phyloP scores from a whole-genome alignment of 2,329 filamentous ascomycete genomes.

The Sporothrix phasma region DNA sequence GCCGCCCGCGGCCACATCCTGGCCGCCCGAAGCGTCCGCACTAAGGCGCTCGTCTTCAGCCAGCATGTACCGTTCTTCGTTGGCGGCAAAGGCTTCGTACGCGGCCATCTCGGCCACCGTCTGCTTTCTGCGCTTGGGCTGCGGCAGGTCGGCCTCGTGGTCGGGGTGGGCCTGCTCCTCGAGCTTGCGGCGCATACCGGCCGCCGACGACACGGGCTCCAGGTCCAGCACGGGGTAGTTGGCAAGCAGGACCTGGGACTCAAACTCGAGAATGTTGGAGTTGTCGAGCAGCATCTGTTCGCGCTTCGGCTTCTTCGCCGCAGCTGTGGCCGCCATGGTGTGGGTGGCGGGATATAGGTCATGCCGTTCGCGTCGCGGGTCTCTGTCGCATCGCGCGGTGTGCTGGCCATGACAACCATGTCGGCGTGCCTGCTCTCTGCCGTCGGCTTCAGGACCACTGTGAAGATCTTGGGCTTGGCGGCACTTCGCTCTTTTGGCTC shows the following conservation, averaged over 20 bases:
- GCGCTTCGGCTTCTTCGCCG: slow-evolving; percentile 57
- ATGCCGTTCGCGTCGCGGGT: slow-evolving; percentile 16
- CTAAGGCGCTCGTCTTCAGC: slow-evolving; percentile 76
- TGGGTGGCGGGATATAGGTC: slow-evolving; percentile 50
- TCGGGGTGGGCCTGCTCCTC: slow-evolving; percentile 65
- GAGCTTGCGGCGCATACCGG: slow-evolving; percentile 62
- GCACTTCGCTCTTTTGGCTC: slow-evolving; percentile 33
- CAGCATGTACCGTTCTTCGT: slow-evolving; percentile 86
- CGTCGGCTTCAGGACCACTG: slow-evolving; percentile 78
- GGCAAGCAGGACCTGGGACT: slow-evolving; percentile 63
- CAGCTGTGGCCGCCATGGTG: slow-evolving; percentile 47
- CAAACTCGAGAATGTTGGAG: slow-evolving; percentile 61
- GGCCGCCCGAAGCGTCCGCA: slow-evolving; percentile 46
- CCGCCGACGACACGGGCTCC: slow-evolving; percentile 59
- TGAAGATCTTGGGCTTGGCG: slow-evolving; percentile 57
- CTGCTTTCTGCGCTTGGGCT: slow-evolving; percentile 82
- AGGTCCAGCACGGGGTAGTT: slow-evolving; percentile 68
- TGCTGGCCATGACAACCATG: slow-evolving; percentile 61
- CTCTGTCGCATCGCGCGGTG: slow-evolving; percentile 40
- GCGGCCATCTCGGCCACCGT: slow-evolving; percentile 92
- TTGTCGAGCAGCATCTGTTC: slow-evolving; percentile 68
- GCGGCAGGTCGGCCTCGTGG: slow-evolving; percentile 65
- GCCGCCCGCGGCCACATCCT: slow-evolving; percentile 48
- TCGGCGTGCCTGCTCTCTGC: slow-evolving; percentile 65
- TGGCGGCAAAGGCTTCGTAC: slow-evolving; percentile 83